These are phyloP conservation scores for Arachnomyces sp. DNA, from an alignment of 2,329 filamentous ascomycete species.

Conservation along the genomic window DNA sequence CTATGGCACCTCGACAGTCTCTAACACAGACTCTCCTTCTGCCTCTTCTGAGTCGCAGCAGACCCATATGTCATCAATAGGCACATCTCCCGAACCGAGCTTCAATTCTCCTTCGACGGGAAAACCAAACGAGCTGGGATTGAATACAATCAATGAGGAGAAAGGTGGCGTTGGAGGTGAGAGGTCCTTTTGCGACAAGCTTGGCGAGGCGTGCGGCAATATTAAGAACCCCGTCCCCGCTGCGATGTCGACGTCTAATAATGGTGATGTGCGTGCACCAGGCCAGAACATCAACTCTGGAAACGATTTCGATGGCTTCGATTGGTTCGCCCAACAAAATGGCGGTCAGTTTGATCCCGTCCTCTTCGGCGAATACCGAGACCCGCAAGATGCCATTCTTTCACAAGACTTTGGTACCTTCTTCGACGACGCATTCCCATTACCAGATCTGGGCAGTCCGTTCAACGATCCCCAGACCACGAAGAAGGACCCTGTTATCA, in stretches of 20 bases:
- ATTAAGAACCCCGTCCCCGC: constrained; percentile 38
- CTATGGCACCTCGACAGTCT: constrained; percentile 25
- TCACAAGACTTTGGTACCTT: constrained; percentile 65
- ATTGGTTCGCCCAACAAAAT: constrained; percentile 73
- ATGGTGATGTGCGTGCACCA: constrained; percentile 23
- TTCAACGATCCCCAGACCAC: constrained; percentile 58
- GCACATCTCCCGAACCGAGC: constrained; percentile 43
- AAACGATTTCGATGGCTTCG: constrained; percentile 28
- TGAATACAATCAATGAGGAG: constrained; percentile 26
- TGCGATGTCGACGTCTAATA: constrained; percentile 25
- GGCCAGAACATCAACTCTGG: constrained; percentile 11
- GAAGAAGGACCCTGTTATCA: constrained; percentile 63
- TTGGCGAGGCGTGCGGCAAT: constrained; percentile 40
- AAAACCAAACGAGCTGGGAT: constrained; percentile 28
- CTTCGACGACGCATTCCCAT: constrained; percentile 69
- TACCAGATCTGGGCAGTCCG: constrained; percentile 68
- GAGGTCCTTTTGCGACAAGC: constrained; percentile 37
- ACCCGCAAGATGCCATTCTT: constrained; percentile 77
- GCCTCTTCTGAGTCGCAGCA: constrained; percentile 43
- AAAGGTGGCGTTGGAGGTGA: constrained; percentile 33
- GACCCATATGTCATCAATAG: constrained; percentile 39
- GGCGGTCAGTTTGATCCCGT: constrained; percentile 84
- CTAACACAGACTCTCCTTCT: constrained; percentile 40
- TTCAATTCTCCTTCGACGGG: constrained; percentile 32
- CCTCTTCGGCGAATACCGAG: constrained; percentile 85